Conservation (phyloP, 257 asterid genomes). For the Nicotiana otophora region DNA sequence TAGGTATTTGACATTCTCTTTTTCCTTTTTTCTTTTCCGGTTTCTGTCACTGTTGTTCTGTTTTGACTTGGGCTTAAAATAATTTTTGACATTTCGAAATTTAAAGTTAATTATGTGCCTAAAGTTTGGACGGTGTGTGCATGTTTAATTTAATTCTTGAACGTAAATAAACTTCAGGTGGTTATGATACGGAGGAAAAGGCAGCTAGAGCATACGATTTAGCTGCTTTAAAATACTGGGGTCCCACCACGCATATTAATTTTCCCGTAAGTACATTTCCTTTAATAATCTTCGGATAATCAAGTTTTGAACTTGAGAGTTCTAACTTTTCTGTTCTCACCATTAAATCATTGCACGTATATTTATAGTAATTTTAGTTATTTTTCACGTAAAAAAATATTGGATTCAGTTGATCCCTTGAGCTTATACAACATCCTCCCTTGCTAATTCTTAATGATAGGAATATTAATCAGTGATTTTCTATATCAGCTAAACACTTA, state of each 20-base stretch:
- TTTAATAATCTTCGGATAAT: no score
- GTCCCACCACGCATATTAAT: slow-evolving; percentile 74
- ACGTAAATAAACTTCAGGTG: slow-evolving; percentile 35
- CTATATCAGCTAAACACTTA: slow-evolving; percentile 44
- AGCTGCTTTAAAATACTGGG: slow-evolving; percentile 94
- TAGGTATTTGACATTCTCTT: slow-evolving; percentile 38
- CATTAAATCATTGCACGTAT: no score
- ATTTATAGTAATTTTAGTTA: no score
- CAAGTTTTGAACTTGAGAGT: no score
- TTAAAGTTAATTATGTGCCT: no score
- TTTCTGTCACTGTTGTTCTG: neutral
- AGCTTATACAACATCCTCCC: neutral
- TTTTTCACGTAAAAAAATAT: no score
- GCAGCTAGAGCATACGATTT: slow-evolving; percentile 91
- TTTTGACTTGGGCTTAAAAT: neutral
- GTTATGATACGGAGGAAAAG: slow-evolving; percentile 84
- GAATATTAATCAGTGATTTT: no score
- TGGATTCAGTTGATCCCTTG: neutral
- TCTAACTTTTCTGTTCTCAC: no score
- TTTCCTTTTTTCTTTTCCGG: neutral
- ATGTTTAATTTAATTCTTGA: neutral
- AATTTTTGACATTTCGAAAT: neutral
- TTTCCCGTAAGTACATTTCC: no score
- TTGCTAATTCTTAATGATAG: no score
- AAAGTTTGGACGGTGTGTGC: neutral